Evolutionary conservation across 1,139 yeast genomes (phyloP).

Genomic region (Geotrichum fermentans): DNA sequence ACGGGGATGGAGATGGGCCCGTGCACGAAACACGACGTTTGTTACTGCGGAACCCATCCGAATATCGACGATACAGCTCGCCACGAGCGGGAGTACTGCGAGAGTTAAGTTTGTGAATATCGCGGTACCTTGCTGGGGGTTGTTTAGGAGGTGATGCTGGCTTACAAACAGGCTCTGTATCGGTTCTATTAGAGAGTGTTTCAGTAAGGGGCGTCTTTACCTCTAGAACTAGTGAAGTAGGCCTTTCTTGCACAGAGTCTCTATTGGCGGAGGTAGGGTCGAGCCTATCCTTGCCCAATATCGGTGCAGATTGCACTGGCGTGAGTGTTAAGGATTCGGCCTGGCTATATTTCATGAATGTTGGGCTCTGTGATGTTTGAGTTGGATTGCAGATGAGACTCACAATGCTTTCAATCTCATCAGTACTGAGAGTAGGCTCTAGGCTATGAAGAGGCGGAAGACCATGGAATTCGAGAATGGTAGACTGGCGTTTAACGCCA

Average conservation of each 20-base stretch:
- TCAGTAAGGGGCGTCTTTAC: not conserved
- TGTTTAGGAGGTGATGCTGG: too few relatives aligned
- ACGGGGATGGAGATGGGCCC: not conserved
- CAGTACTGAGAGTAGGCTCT: not conserved
- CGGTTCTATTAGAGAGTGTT: not conserved
- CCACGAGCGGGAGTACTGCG: not conserved
- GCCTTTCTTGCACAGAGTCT: not conserved
- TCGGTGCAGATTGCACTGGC: not conserved
- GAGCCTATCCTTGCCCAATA: not conserved
- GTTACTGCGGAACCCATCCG: conserved; percentile 7
- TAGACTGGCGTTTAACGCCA: not conserved
- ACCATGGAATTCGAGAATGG: conserved; percentile 4
- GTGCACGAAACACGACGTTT: conserved; percentile 6
- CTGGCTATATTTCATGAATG: conserved; percentile 11
- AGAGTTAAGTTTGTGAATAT: conserved; percentile 9
- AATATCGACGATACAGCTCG: conserved; percentile 8
- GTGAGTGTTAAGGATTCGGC: not conserved
- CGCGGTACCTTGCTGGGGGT: conserved; percentile 1
- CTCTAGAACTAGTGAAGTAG: not conserved
- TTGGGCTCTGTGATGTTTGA: conserved; percentile 3
- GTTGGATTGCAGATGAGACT: conserved; percentile 2
- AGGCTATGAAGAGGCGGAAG: conserved; percentile 9
- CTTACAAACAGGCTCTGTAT: not conserved
- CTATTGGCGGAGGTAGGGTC: not conserved
- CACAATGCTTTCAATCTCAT: conserved; percentile 8